Percentiles rank a stretch among this genome's conserved stretches.
phyloP scores from a whole-genome alignment of 495 filamentous ascomycete species.

The Penicillium coffeae region DNA sequence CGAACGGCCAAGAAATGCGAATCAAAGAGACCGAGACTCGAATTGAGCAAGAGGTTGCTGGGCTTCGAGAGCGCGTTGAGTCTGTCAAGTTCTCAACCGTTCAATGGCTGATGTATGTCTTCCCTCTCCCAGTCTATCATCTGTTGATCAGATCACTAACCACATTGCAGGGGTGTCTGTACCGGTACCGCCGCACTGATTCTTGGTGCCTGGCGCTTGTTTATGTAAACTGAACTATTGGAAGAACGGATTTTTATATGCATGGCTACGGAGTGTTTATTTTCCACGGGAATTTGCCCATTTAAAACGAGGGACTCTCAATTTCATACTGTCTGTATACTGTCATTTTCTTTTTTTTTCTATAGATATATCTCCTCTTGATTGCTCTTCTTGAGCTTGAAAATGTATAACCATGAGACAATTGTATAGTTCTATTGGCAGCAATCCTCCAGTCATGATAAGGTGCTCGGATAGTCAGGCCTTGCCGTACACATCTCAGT shows the following conservation, averaged over 20 bases:
- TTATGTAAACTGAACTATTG: constrained; percentile 46
- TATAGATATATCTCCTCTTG: constrained; percentile 8
- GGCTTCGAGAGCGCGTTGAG: constrained; percentile 84
- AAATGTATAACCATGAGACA: no score
- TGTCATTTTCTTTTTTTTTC: constrained; percentile 11
- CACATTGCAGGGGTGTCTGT: constrained; percentile 68
- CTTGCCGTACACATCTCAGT: no score
- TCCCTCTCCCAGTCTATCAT: constrained; percentile 1
- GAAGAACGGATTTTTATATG: constrained; percentile 9
- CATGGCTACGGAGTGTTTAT: constrained; percentile 23
- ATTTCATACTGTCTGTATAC: no score
- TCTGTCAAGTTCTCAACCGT: constrained; percentile 96
- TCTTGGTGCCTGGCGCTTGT: constrained; percentile 92
- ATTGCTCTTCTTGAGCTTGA: not conserved
- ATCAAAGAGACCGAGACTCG: constrained; percentile 98
- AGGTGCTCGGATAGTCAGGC: no score
- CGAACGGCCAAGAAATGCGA: constrained; percentile 94
- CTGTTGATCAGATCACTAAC: constrained; percentile 23
- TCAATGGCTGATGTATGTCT: constrained; percentile 85
- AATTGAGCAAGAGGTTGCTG: constrained; percentile 97
- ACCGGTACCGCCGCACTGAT: constrained; percentile 90
- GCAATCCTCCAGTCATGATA: no score
- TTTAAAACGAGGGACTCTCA: constrained; percentile 16
- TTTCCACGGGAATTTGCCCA: not conserved
- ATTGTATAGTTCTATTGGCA: no score